These are phyloP conservation scores for Heliamphora pulchella DNA, from an alignment of 179 eudicot species.

Conservation along the genomic window DNA sequence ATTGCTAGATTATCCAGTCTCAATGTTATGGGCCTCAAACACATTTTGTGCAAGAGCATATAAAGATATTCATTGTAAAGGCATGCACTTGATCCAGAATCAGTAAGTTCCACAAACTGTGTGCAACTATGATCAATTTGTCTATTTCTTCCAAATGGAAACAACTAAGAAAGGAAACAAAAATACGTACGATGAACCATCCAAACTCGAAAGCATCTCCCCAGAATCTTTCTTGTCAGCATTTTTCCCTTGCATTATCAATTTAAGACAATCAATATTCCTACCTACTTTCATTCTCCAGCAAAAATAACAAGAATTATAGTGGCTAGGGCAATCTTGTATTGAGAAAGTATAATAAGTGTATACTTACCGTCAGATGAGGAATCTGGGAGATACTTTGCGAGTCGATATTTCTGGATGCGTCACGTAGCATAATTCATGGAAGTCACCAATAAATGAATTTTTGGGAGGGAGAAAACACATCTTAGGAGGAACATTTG, in stretches of 20 bases:
- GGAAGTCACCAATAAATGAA: not conserved
- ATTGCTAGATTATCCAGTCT: not conserved
- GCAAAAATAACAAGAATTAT: not conserved
- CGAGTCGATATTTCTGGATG: conserved; percentile 59
- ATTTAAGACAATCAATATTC: conserved; percentile 12
- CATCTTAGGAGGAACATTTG: not conserved
- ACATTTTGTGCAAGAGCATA: not conserved
- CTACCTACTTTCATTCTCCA: not conserved
- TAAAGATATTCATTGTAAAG: not conserved
- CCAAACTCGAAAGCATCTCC: conserved; percentile 43
- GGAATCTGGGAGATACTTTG: conserved; percentile 63
- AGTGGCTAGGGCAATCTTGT: not conserved
- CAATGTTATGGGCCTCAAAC: not conserved
- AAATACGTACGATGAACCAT: conserved; percentile 52
- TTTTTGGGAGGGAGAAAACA: not conserved
- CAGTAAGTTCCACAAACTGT: not conserved
- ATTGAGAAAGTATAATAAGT: not conserved
- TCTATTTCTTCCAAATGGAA: not conserved
- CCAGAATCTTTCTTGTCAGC: conserved; percentile 47
- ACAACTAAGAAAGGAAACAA: not conserved
- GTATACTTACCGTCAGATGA: conserved; percentile 46
- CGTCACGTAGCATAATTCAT: conserved; percentile 12
- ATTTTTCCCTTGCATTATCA: conserved; percentile 34
- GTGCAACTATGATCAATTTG: not conserved
- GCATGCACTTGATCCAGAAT: not conserved